phyloP scores from a whole-genome alignment of 192 early-diverging fungal species.

The Anaeromyces robustus region DNA sequence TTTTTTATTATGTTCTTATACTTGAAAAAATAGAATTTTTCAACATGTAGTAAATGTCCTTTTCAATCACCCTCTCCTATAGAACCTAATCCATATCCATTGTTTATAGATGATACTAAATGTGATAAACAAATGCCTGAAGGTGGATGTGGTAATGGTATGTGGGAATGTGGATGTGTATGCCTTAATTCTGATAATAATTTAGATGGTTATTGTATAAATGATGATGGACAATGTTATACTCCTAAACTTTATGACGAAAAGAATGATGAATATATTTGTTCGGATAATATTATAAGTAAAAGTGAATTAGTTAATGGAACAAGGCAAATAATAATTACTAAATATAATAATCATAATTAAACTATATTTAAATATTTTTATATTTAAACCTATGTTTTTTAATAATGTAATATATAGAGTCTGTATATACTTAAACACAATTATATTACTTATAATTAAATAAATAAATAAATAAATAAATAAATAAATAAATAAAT shows the following conservation, averaged over 20 bases:
- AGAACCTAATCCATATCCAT: neutral
- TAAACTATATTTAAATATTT: no score
- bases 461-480: no score
- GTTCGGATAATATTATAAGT: neutral
- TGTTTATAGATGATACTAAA: neutral
- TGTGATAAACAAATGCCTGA: neutral
- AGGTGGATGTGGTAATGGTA: neutral
- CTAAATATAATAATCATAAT: neutral
- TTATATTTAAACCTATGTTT: no score
- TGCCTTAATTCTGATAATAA: neutral
- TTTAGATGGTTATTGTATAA: neutral
- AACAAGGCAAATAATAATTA: neutral
- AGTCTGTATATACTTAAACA: no score
- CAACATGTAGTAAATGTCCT: neutral
- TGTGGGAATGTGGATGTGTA: neutral
- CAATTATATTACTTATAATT: no score
- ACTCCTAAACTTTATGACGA: neutral
- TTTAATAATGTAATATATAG: no score
- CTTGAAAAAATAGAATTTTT: neutral
- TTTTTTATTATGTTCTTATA: no score
- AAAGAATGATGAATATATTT: neutral
- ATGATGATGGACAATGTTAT: neutral
- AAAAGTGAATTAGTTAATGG: neutral
- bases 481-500: no score
- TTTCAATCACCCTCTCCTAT: neutral